These are phyloP conservation scores for Cystobasidium tubakii DNA, from an alignment of 768 basidiomycete genomes.

Conservation along the genomic window DNA sequence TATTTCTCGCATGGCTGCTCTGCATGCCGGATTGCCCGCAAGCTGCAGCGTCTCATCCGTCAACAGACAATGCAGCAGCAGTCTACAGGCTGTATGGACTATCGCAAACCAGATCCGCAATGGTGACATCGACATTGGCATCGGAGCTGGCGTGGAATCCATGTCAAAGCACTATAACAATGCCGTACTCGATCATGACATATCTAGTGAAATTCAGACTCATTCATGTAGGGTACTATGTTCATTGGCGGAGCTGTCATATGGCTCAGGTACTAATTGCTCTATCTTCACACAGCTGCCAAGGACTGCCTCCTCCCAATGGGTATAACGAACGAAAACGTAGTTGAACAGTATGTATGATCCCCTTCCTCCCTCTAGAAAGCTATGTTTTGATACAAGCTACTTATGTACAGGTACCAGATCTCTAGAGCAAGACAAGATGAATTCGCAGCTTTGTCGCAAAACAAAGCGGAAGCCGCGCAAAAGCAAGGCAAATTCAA, in stretches of 20 bases:
- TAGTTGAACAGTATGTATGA: slow-evolving; percentile 51
- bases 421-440: background rate
- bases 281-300: slow-evolving; percentile 50
- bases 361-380: slow-evolving; percentile 50
- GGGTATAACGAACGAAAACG: slow-evolving; percentile 53
- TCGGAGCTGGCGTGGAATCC: slow-evolving; percentile 51
- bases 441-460: slow-evolving; percentile 68
- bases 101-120: slow-evolving; percentile 48
- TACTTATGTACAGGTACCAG: slow-evolving; percentile 46
- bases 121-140: slow-evolving; percentile 52
- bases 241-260: slow-evolving; percentile 24
- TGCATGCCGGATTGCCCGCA: slow-evolving; percentile 50
- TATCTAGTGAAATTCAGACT: background rate
- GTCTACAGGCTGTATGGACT: slow-evolving; percentile 51
- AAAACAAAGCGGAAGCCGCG: slow-evolving; percentile 74
- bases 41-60: slow-evolving; percentile 51
- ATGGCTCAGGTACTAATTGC: slow-evolving; percentile 36
- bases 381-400: no score
- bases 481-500: slow-evolving; percentile 76
- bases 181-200: background rate
- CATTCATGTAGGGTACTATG: slow-evolving; percentile 35
- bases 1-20: slow-evolving; percentile 34
- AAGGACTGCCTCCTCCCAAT: slow-evolving; percentile 52
- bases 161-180: slow-evolving; percentile 53
- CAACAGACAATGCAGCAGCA: slow-evolving; percentile 53